Evolutionary conservation across 169 alveolate genomes (phyloP), one percentile per base, ranked within the genome.

Genomic region (Blepharisma undulans): DNA sequence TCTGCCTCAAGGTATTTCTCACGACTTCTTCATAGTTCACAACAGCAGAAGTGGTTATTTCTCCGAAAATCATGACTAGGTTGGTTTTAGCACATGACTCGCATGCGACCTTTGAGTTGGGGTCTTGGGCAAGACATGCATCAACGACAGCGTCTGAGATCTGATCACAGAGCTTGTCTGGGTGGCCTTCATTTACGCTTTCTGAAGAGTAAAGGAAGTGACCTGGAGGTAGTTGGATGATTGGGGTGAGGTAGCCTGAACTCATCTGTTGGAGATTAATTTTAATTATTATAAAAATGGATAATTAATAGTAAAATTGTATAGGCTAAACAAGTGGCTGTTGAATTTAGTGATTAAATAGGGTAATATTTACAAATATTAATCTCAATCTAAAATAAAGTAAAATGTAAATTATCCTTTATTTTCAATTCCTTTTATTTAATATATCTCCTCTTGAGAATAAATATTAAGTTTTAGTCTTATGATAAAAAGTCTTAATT

Each of bases 121-220:
- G 99, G 91, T 99, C 99, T 92, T 96, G 97, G 59, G 94, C 97
- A 25, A 99, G 96, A 95, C 99, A 99, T n/a, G 99, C 99, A 92
- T 99, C 99, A 34, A 99, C 98, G 78, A 99, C 98, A 21, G 99
- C 99, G 94, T 99, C 99, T 2, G 99, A 98, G n/a, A 99, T 98
- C 94, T 98, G 99, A 92, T 99, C 99, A 95, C 99, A 99, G 59
- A 99, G 95, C 96, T 99, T 99, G 96, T 99, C 99, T 0, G 99
- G 99, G 89, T 99, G 99, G 29, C 99, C 99, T 86, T 99, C 99
- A 84, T 99, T 98, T 72, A 99, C 99, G 34, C 99, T 98, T 92
- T 99, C 99, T 19, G 99, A 99, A 48, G 99, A 98, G 97, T 99
- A 99, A 84, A 98, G 98, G 96, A 99, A 98, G 94, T 94, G 96